Evolutionary conservation across 441 rosid species (phyloP), one percentile per base, ranked within the genome.

Genomic region (Geranium incanum): DNA sequence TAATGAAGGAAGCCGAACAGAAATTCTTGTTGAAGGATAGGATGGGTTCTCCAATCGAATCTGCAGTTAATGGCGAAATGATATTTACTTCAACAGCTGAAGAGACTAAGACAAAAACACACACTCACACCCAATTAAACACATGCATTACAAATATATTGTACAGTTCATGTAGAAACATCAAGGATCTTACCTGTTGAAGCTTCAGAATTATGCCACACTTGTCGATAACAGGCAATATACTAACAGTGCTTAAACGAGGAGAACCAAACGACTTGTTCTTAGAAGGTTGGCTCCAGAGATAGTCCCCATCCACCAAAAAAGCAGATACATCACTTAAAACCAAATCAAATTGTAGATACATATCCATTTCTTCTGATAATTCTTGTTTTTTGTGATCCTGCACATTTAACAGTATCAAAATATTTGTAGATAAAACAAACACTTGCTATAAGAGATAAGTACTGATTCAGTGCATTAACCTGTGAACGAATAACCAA

Each of bases 291-390:
- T 86, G 83, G 78, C 82, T 85, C 98, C 98, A 95, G 64, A 77
- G 72, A 80, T 87, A 91, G 75, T 93, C 95, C 70, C 99, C 99
- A 82, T 95, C 99, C 83, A 95, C 91, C 84, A 95, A 78, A 83
- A 85, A 86, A 50, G 99, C 99, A 72, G 95, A 91, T 28, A 95
- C 87, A 78, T 95, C 97, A 82, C 96, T 91, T 78, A 95, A 81
- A 74, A 93, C 88, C 83, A 95, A 81, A 88, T 95, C 96, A 86
- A 95, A 92, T 77, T 89, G 95, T 83, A 95, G 78, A 86, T 89
- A 95, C 91, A 87, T 78, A 80, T 88, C 79, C 68, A 74, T 78
- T 83, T 89, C 97, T 77, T 79, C 76, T 15, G 88, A 81, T 75
- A 82, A 79, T 77, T 74, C 81, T 55, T 70, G 76, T 75, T 75